These are phyloP conservation scores for Oidium heveae DNA, from an alignment of 2,329 filamentous ascomycete genomes.

Conservation along the genomic window DNA sequence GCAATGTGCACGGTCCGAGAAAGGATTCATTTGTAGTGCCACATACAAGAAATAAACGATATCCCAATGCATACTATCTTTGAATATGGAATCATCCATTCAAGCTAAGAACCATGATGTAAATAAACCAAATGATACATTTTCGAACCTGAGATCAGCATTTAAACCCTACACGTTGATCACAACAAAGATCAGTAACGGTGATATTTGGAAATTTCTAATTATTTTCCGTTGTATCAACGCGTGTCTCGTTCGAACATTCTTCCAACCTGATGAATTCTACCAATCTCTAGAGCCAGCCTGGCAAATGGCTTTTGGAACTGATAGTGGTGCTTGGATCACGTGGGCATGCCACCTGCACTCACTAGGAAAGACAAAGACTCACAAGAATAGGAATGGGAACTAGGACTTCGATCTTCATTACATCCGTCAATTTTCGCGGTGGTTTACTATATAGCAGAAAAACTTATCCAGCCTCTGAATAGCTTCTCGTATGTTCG, in stretches of 20 bases:
- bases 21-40: too few species aligned
- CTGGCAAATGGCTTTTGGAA: constrained; percentile 68
- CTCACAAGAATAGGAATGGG: constrained; percentile 52
- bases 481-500: constrained; percentile 27
- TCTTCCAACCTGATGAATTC: constrained; percentile 96
- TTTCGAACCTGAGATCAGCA: too few species aligned
- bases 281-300: constrained; percentile 90
- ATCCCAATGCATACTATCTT: too few species aligned
- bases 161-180: too few species aligned
- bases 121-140: too few species aligned
- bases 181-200: constrained; percentile 5
- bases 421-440: constrained; percentile 79
- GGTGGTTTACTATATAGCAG: constrained; percentile 37
- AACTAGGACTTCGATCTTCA: constrained; percentile 62
- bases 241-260: constrained; percentile 54
- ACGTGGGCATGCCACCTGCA: constrained; percentile 50
- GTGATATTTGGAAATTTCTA: constrained; percentile 14
- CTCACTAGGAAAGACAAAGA: not conserved
- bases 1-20: too few species aligned
- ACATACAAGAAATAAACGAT: too few species aligned
- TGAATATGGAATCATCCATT: too few species aligned
- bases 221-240: constrained; percentile 57
- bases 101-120: too few species aligned
- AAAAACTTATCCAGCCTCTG: constrained; percentile 28
- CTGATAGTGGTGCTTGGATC: constrained; percentile 58